Base-by-base conservation (phyloP, 2,329 filamentous ascomycete genomes). In the Xylariales sp. region DNA sequence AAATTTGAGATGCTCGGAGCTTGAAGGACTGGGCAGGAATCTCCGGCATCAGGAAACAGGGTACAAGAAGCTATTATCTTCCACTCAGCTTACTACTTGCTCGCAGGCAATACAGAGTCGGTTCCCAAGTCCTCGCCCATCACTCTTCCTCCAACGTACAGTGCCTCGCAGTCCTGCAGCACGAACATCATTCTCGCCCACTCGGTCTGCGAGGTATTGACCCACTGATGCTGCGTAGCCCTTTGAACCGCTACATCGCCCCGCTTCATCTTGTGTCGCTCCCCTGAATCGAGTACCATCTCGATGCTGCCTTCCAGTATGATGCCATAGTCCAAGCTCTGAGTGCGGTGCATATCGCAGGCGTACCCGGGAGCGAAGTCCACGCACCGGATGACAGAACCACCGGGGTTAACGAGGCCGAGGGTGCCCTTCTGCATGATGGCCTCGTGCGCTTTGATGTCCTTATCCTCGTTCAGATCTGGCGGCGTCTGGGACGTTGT, bases 221-320 rank as follows among this genome's bases (percentile, higher is more conserved):
- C 55, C 74, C 74, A 78, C 19, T 66, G 66, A 54, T 80, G 76
- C 60, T 70, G 73, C 3, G 74, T 77, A 1, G 66, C 73, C 29
- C 76, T 61, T 57, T 80, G 74, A 15, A 80, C 69, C 8, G 69
- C 69, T n/a, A 78, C 58, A 50, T 80, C 75, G 3, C 76, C 76
- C 9, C 65, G 59, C 34, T 61, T 58, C 65, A 80, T 60, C 18
- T 61, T 43, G 32, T 63, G 62, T 36, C 54, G 62, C 42, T 71
- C 71, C 1, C 75, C 74, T n/a, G 68, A 67, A 44, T 76, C 75
- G 4, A 79, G 56, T 3, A 69, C 42, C 56, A 78, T 61, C 45
- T 75, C 71, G 20, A 79, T 52, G 49, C 66, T 62, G 1, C 76
- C 76, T 48, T 79, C 74, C 5, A 79, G 50, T 3, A 79, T 65